These are phyloP conservation scores for Saccharomycopsis olivae DNA, from an alignment of 805 yeast species.

Conservation along the genomic window DNA sequence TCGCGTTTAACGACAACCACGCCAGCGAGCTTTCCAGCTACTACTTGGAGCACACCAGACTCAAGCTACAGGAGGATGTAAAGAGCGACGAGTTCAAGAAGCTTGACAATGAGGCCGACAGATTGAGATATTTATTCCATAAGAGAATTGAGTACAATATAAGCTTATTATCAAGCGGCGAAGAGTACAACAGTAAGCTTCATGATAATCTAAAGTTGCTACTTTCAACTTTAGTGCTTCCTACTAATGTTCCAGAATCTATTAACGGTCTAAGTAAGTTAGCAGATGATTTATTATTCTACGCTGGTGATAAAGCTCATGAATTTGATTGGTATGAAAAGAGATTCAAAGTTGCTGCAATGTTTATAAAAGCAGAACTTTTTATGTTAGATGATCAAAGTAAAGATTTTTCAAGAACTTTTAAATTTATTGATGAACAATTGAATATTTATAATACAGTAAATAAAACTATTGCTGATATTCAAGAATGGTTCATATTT, in stretches of 20 bases:
- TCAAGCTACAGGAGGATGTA: constrained; percentile 4
- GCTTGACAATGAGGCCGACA: constrained; percentile 28
- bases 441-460: constrained; percentile 40
- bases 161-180: constrained; percentile 16
- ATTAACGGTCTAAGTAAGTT: constrained; percentile 61
- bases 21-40: too few relatives aligned
- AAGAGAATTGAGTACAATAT: constrained; percentile 28
- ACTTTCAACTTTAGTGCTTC: constrained; percentile 52
- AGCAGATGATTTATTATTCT: constrained; percentile 74
- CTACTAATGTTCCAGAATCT: constrained; percentile 45
- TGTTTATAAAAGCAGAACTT: constrained; percentile 67
- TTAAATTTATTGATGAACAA: constrained; percentile 51
- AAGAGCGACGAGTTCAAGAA: constrained; percentile 5
- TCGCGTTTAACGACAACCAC: constrained; percentile 3
- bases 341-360: constrained; percentile 55
- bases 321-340: constrained; percentile 94
- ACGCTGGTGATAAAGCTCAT: constrained; percentile 62
- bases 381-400: constrained; percentile 73
- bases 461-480: constrained; percentile 51
- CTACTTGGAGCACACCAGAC: constrained; percentile 8
- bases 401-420: constrained; percentile 42
- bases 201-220: constrained; percentile 26
- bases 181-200: constrained; percentile 22
- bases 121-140: constrained; percentile 34
- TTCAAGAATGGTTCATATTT: constrained; percentile 72